A percentile compares a stretch with the other conserved stretches of the same genome.
These are phyloP conservation scores for Fistulinella prunicolor DNA, from an alignment of 768 basidiomycete genomes.

Conservation along the genomic window DNA sequence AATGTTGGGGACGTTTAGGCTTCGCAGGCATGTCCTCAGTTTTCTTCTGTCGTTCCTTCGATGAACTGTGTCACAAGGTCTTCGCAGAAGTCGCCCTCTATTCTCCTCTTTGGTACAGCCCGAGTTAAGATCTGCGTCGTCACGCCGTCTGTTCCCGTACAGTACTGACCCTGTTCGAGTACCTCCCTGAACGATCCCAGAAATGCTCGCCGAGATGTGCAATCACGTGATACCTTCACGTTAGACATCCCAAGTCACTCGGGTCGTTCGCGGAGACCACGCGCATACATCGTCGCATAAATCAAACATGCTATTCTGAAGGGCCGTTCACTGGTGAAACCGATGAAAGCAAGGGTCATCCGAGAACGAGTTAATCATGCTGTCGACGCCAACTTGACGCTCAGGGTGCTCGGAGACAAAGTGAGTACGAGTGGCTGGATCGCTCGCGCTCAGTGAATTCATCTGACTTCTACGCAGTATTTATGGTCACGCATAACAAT, in stretches of 20 bases:
- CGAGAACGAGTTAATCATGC: constrained; percentile 2
- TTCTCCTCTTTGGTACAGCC: too few relatives aligned
- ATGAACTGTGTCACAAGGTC: too few relatives aligned
- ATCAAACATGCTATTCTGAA: not conserved
- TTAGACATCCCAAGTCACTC: not conserved
- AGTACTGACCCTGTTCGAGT: too few relatives aligned
- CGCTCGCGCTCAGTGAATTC: not conserved
- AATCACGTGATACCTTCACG: too few relatives aligned
- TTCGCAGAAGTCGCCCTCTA: too few relatives aligned
- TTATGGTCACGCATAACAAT: not conserved
- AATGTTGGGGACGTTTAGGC: constrained; percentile 4
- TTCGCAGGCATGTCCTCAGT: too few relatives aligned
- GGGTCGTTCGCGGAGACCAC: not conserved
- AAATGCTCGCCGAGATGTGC: too few relatives aligned
- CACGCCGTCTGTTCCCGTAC: too few relatives aligned
- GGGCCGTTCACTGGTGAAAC: constrained; percentile 4
- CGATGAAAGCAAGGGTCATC: not conserved
- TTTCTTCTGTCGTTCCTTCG: too few relatives aligned
- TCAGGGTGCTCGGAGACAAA: constrained; percentile 3
- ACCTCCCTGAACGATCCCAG: too few relatives aligned
- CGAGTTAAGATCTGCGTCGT: too few relatives aligned
- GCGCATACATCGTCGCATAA: not conserved
- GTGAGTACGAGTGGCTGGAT: not conserved
- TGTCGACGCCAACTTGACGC: constrained; percentile 8
- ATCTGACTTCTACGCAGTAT: not conserved